Evolutionary conservation across 2,329 filamentous ascomycete species (phyloP), one percentile per base, ranked within the genome.

Genomic region (Grosmannia serpens): DNA sequence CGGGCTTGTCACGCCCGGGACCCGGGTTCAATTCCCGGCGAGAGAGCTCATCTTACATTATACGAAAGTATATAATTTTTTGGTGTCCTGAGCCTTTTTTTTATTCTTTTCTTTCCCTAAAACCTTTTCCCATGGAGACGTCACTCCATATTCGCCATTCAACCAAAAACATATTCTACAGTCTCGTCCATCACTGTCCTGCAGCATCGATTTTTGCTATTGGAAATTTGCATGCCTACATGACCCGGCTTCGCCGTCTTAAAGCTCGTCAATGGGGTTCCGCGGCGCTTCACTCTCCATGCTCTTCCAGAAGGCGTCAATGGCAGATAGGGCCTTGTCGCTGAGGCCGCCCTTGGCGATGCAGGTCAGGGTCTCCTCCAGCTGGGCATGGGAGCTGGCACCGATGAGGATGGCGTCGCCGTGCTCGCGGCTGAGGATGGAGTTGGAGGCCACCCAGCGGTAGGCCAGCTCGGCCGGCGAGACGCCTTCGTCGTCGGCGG

Each of bases 301-400:
- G n/a, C 85, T 74, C 65, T 78, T 64, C 89, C 90, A 95, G 7
- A 59, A 33, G 26, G 54, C 27, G 13, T 65, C 58, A 38, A 67
- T 52, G 24, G 41, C 58, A 20, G 65, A 61, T 7, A 63, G 65
- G 0, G 73, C 60, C 38, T 70, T 69, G 5, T 64, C 60, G 4
- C 73, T 72, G 44, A 76, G 62, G n/a, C 71, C 68, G 0, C 74
- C 74, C n/a, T 68, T 63, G 22, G 71, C 70, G 33, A 75, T 59
- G 22, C 64, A 62, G 33, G 67, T 67, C 0, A 75, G 57, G 33
- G 68, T 73, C 11, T 60, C 49, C 9, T 69, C 60, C 0, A 75
- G 63, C 62, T 76, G 74, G 8, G 65, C 62, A 6, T 60, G 5
- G 3, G 61, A 74, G 1, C 69, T 70, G 0, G 65, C 70, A 0